phyloP scores from a whole-genome alignment of 2,329 filamentous ascomycete species.

The Seiridium cupressi region DNA sequence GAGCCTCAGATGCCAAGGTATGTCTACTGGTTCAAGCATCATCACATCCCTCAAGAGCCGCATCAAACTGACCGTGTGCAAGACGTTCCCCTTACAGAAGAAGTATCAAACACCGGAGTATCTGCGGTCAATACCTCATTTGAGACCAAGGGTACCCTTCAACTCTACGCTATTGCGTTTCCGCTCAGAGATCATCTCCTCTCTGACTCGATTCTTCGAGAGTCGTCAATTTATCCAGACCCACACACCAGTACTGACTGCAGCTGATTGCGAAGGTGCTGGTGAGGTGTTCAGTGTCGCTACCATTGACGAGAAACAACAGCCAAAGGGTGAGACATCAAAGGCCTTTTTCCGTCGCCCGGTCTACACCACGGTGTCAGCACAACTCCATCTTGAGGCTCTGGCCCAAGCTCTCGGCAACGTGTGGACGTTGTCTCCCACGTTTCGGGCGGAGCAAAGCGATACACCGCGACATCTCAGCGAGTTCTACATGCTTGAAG shows the following conservation, averaged over 20 bases:
- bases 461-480: slow-evolving; percentile 92
- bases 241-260: slow-evolving; percentile 92
- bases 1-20: slow-evolving; percentile 77
- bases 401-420: slow-evolving; percentile 83
- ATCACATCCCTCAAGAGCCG: slow-evolving; percentile 10
- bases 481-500: slow-evolving; percentile 99
- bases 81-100: slow-evolving; percentile 94
- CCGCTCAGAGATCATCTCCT: slow-evolving; percentile 74
- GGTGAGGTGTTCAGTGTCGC: slow-evolving; percentile 85
- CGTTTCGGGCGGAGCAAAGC: slow-evolving; percentile 89
- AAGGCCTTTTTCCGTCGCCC: slow-evolving; percentile 75
- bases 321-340: slow-evolving; percentile 32
- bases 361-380: slow-evolving; percentile 96
- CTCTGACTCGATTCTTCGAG: slow-evolving; percentile 74
- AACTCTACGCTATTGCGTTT: slow-evolving; percentile 80
- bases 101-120: slow-evolving; percentile 92
- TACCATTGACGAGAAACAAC: slow-evolving; percentile 31
- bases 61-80: slow-evolving; percentile 8
- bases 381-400: slow-evolving; percentile 91
- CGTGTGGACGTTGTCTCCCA: slow-evolving; percentile 92
- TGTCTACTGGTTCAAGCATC: slow-evolving; percentile 28
- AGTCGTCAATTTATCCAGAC: slow-evolving; percentile 73
- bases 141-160: slow-evolving; percentile 77
- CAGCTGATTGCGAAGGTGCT: slow-evolving; percentile 94
- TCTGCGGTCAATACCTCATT: slow-evolving; percentile 82